Conservation (phyloP, 148 eudicot species). For the Selenicereus undatus region DNA sequence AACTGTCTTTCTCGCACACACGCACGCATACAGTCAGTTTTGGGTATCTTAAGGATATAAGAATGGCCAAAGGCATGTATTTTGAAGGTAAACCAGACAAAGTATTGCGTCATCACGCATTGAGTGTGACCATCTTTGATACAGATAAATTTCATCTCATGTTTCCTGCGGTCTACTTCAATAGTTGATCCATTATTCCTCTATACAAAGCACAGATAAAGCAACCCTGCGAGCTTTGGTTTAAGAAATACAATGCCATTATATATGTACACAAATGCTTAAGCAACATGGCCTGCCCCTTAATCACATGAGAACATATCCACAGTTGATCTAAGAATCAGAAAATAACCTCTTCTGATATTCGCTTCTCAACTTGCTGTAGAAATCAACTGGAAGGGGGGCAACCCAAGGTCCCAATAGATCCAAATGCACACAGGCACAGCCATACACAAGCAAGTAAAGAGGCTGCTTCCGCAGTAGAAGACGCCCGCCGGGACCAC, state of each 20-base stretch:
- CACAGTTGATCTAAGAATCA: neutral
- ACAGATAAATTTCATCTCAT: neutral
- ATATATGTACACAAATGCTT: neutral
- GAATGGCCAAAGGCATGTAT: neutral
- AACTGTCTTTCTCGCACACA: no score
- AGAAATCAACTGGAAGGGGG: neutral
- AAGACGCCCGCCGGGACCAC: neutral
- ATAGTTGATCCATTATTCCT: neutral
- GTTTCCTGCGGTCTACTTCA: neutral
- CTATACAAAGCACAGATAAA: neutral
- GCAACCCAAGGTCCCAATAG: neutral
- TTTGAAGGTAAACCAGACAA: neutral
- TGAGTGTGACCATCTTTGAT: neutral
- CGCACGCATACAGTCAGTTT: no score
- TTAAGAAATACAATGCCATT: neutral
- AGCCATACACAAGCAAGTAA: neutral
- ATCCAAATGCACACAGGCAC: neutral
- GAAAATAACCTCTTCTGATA: neutral
- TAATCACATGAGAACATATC: neutral
- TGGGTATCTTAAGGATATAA: no score
- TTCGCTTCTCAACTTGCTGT: neutral
- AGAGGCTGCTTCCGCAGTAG: neutral
- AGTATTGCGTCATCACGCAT: neutral
- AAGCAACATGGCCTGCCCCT: neutral
- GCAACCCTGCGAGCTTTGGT: neutral